Percentiles rank a stretch among this genome's conserved stretches.
Conservation (phyloP, 495 filamentous ascomycete species). For the Penicillium samsonianum region DNA sequence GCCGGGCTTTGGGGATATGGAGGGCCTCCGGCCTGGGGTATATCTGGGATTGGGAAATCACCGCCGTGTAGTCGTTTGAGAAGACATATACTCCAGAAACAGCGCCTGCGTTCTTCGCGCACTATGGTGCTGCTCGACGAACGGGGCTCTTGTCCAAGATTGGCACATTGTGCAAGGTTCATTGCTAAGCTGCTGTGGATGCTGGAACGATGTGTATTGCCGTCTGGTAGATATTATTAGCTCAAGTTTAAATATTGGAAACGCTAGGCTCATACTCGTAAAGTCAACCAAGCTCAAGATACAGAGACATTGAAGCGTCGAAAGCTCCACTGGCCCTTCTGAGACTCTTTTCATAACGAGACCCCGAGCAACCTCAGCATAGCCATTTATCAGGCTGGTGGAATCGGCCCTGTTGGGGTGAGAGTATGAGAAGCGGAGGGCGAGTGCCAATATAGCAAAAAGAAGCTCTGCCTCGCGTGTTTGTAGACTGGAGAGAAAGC, state of each 20-base stretch:
- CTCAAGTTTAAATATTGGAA: neutral
- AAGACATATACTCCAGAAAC: constrained; percentile 53
- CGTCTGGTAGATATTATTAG: constrained; percentile 33
- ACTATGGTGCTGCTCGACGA: constrained; percentile 16
- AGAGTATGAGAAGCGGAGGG: constrained; percentile 36
- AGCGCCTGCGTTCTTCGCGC: constrained; percentile 48
- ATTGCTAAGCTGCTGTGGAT: constrained; percentile 51
- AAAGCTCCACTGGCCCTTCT: constrained; percentile 49
- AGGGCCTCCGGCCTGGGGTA: constrained; percentile 37
- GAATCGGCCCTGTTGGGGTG: constrained; percentile 19
- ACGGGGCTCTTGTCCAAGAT: constrained; percentile 39
- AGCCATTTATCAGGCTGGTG: constrained; percentile 28
- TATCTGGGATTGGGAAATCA: constrained; percentile 43
- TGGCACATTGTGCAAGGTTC: constrained; percentile 48
- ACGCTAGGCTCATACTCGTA: constrained; percentile 34
- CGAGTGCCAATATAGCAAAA: constrained; percentile 43
- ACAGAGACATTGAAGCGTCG: constrained; percentile 49
- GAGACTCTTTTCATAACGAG: constrained; percentile 46
- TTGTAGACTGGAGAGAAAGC: constrained; percentile 38
- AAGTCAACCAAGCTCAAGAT: constrained; percentile 51
- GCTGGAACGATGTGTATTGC: constrained; percentile 49
- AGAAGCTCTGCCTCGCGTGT: constrained; percentile 43
- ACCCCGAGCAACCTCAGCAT: constrained; percentile 46
- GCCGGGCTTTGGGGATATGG: constrained; percentile 37
- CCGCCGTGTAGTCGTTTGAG: constrained; percentile 48